Base-by-base conservation (phyloP, 2,329 filamentous ascomycete species). In the Phyllosticta ampelicida region DNA sequence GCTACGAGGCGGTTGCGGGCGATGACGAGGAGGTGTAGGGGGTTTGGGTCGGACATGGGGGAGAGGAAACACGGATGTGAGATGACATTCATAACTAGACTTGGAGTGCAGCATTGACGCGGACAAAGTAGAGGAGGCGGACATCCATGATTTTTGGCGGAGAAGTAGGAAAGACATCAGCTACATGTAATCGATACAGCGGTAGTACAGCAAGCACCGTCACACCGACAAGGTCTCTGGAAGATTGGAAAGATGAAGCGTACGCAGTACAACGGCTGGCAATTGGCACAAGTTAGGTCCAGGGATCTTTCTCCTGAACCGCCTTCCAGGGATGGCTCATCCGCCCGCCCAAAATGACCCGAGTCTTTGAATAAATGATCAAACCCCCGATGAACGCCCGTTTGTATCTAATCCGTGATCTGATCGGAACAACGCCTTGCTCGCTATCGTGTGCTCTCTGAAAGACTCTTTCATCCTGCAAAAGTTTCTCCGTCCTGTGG, bases 1-100 rank as follows among this genome's bases (percentile, higher is more conserved):
- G 60, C 53, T 59, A 59, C 30, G 60, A 60, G 60, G 60, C 60
- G 9, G 58, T 61, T 51, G 26, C 26, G 3, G 60, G 58, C 52
- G 58, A 58, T 44, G 54, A 53, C 51, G 36, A 29, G 18, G 21
- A 30, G 18, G 30, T 13, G 21, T 29, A 53, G 19, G 29, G 30
- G n/a, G 18, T 36, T 29, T 11, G 53, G 29, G 8, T 9, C 10
- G 5, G 26, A 16, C 20, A 10, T 44, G 10, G 21, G 26, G 19
- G 9, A 16, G 28, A 9, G 9, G 52, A 19, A n/a, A n/a, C n/a
- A n/a, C 6, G 3, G 13, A 30, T 52, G 20, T 48, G 53, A 26
- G 50, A 51, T 36, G 21, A 18, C 20, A 16, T 5, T 3, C 3
- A 5, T 53, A 19, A 1, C 16, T 51, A 11, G 49, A 16, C 18